Evolutionary conservation across 2,329 filamentous ascomycete species (phyloP), one percentile per base, ranked within the genome.

Genomic region (Cordyceps tenuipes): DNA sequence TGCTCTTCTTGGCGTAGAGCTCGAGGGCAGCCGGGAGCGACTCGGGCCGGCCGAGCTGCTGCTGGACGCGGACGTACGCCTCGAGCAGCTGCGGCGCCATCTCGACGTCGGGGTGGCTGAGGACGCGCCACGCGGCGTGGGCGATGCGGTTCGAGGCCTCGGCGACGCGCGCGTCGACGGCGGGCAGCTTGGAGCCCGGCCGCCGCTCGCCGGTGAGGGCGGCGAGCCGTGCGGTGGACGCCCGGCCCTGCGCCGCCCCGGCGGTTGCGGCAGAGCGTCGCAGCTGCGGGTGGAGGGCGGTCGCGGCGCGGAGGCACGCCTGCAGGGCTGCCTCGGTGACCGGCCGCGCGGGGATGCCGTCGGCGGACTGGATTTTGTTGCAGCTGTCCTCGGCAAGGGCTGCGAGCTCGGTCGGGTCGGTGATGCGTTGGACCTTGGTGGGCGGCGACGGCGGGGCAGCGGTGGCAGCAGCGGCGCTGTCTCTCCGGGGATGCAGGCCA

Each of bases 1-100:
- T 77, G 10, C 90, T 88, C 73, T 97, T 99, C 66, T 84, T 83
- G 53, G 90, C 90, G 71, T 93, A 97, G 57, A 97, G 80, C 60
- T 86, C 77, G 68, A 99, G 88, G 47, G 91, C 84, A 62, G 87
- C 82, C 7, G 93, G 91, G 63, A 97, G 83, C 49, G 89, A 86
- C 64, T 90, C 84, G 3, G 91, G 86, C 60, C 82, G 85, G 63
- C 85, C 82, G 48, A 97, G 82, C 12, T 86, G 80, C 31, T 86
- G 80, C 71, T 96, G 91, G 49, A 90, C 84, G 43, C 83, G 79
- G 63, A 96, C 86, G 72, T 97, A 97, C 65, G 82, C 73, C 61
- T 82, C 78, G 44, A 97, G 82, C 39, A 93, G 77, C 34, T 81
- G 77, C 9, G 87, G 84, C 5, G 89, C 89, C 69, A 97, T 89